Conservation (phyloP, 2,329 filamentous ascomycete genomes). For the Allantophomopsis cytisporea region DNA sequence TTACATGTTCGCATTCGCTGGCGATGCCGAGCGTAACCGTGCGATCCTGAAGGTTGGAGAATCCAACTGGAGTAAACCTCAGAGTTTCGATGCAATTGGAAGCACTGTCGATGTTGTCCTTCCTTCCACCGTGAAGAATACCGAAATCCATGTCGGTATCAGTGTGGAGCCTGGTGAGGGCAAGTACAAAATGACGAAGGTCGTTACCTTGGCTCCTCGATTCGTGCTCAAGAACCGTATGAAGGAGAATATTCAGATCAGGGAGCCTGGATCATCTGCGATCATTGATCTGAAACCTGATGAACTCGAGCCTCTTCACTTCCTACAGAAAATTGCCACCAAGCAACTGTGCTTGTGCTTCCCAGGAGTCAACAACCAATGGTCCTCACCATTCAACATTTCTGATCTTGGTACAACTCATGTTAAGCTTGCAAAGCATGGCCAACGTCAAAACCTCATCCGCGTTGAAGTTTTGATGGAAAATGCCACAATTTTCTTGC, state of each 20-base stretch:
- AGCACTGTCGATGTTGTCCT: constrained; percentile 83
- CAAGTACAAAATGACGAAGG: constrained; percentile 96
- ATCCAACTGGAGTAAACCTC: constrained; percentile 91
- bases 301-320: constrained; percentile 78
- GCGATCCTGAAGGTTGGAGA: constrained; percentile 78
- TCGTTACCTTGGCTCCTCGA: constrained; percentile 82
- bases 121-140: constrained; percentile 51
- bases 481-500: constrained; percentile 82
- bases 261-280: constrained; percentile 83
- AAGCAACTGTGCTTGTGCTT: constrained; percentile 92
- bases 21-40: constrained; percentile 82
- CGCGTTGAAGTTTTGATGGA: constrained; percentile 86
- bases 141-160: constrained; percentile 84
- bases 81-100: constrained; percentile 95
- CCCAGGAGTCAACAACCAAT: constrained; percentile 88
- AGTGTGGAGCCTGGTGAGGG: constrained; percentile 83
- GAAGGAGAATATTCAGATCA: constrained; percentile 74
- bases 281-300: constrained; percentile 65
- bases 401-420: constrained; percentile 87
- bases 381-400: constrained; percentile 97
- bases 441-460: constrained; percentile 78
- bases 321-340: constrained; percentile 66
- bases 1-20: constrained; percentile 91
- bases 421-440: constrained; percentile 83
- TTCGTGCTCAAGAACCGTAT: constrained; percentile 93